Conservation (phyloP, 306 rosid genomes). For the Glycine tomentella region DNA sequence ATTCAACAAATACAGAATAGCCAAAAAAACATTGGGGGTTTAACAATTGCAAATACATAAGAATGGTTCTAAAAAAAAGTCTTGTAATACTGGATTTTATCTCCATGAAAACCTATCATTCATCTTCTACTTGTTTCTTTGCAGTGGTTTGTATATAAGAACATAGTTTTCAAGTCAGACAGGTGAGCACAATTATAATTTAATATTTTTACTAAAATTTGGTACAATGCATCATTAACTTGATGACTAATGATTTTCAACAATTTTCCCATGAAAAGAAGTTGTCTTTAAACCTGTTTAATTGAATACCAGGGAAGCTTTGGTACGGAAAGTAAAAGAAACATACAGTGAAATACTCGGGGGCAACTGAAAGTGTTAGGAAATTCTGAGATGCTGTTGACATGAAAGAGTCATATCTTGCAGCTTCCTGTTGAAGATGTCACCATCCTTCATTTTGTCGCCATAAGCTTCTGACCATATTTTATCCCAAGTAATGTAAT, state of each 20-base stretch:
- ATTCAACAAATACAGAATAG: slow-evolving; percentile 1
- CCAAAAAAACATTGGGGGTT: background rate
- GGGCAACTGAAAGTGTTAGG: slow-evolving; percentile 63
- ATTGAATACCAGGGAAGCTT: slow-evolving; percentile 72
- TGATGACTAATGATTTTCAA: background rate
- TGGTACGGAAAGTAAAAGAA: slow-evolving; percentile 65
- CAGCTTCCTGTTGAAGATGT: too few relatives aligned
- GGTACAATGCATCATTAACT: background rate
- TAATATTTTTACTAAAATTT: background rate
- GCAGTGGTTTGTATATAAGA: slow-evolving; percentile 90
- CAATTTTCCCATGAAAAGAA: background rate
- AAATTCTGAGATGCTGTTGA: slow-evolving; percentile 47
- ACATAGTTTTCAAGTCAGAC: slow-evolving; percentile 78
- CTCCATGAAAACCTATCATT: background rate
- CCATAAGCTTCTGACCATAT: slow-evolving; percentile 51
- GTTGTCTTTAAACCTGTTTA: slow-evolving; percentile 4
- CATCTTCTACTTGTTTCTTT: slow-evolving; percentile 29
- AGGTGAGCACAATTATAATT: slow-evolving; percentile 57
- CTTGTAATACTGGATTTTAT: background rate
- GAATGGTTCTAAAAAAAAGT: background rate
- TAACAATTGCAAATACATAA: background rate
- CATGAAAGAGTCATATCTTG: too few relatives aligned
- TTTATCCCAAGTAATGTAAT: slow-evolving; percentile 51
- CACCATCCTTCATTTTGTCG: slow-evolving; percentile 48
- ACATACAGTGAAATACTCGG: slow-evolving; percentile 71